Conservation (phyloP, 371 early-diverging fungal genomes). For the Basidiobolus heterosporus region DNA sequence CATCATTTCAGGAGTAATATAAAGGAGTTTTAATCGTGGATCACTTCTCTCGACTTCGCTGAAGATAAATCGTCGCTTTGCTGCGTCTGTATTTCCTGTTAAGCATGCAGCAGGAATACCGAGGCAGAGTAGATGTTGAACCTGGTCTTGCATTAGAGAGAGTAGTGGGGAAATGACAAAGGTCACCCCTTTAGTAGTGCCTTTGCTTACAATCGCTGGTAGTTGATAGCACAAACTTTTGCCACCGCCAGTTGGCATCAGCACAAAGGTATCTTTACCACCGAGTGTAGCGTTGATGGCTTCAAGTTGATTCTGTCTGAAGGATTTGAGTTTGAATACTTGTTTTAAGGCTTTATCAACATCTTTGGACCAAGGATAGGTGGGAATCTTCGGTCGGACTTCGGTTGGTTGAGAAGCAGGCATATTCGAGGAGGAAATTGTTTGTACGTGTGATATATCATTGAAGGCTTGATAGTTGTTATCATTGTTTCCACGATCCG, state of each 20-base stretch:
- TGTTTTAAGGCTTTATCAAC: conserved; percentile 50
- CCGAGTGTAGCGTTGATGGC: conserved; percentile 82
- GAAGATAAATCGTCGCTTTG: conserved; percentile 38
- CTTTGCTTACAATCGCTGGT: conserved; percentile 60
- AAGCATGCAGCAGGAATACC: conserved; percentile 69
- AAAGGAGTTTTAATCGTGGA: conserved; percentile 47
- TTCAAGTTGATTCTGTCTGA: conserved; percentile 84
- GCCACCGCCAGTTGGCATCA: conserved; percentile 99
- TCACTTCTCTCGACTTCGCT: conserved; percentile 19
- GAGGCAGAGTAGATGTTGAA: conserved; percentile 53
- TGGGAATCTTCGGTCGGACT: too few relatives aligned
- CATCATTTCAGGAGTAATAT: conserved; percentile 94
- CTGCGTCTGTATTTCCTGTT: conserved; percentile 33
- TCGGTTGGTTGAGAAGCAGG: too few relatives aligned
- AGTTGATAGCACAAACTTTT: conserved; percentile 97
- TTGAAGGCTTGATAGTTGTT: too few relatives aligned
- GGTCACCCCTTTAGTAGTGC: conserved; percentile 65
- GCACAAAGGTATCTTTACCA: conserved; percentile 88
- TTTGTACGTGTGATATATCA: too few relatives aligned
- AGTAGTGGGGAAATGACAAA: conserved; percentile 94
- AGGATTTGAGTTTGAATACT: conserved; percentile 61
- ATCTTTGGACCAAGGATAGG: conserved; percentile 63
- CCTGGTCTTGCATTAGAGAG: conserved; percentile 97
- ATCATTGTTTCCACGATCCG: too few relatives aligned
- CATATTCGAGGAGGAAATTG: too few relatives aligned